Conservation (phyloP, 1,284 basidiomycete genomes). For the Rhodotorula sp. region DNA sequence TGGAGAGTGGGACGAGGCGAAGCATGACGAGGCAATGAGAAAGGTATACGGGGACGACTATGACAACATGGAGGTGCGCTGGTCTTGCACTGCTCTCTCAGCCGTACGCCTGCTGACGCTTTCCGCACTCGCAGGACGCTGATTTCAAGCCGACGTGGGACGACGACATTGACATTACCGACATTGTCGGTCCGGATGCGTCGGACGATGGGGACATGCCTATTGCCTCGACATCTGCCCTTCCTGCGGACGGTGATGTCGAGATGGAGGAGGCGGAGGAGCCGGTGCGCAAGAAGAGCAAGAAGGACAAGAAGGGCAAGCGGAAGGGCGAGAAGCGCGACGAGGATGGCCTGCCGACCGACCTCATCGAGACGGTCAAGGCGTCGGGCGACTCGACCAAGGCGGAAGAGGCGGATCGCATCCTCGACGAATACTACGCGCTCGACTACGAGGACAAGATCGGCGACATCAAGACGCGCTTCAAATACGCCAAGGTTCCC, state of each 20-base stretch:
- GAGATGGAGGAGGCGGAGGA: slow-evolving; percentile 37
- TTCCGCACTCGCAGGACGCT: slow-evolving; percentile 52
- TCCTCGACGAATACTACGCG: slow-evolving; percentile 85
- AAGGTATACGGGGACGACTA: slow-evolving; percentile 62
- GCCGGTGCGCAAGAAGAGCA: slow-evolving; percentile 48
- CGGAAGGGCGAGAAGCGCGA: slow-evolving; percentile 52
- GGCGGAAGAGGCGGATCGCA: slow-evolving; percentile 63
- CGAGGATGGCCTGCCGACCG: slow-evolving; percentile 39
- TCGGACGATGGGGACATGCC: slow-evolving; percentile 50
- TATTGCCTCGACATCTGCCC: slow-evolving; percentile 24
- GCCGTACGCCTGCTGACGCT: not conserved
- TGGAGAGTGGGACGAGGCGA: slow-evolving; percentile 74
- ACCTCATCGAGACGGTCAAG: slow-evolving; percentile 31
- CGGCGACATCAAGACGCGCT: slow-evolving; percentile 85
- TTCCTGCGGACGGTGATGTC: not conserved
- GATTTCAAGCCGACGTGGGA: slow-evolving; percentile 80
- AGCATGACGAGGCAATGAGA: slow-evolving; percentile 74
- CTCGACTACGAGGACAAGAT: slow-evolving; percentile 96
- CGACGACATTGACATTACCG: slow-evolving; percentile 77
- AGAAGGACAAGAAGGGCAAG: slow-evolving; percentile 78
- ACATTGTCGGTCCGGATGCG: slow-evolving; percentile 61
- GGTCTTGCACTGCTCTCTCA: too few relatives aligned
- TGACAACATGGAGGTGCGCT: slow-evolving; percentile 53
- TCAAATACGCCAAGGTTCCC: slow-evolving; percentile 79
- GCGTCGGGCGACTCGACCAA: slow-evolving; percentile 48